Base-by-base conservation (phyloP, 1,284 basidiomycete species). In the Boletus subluridellus region DNA sequence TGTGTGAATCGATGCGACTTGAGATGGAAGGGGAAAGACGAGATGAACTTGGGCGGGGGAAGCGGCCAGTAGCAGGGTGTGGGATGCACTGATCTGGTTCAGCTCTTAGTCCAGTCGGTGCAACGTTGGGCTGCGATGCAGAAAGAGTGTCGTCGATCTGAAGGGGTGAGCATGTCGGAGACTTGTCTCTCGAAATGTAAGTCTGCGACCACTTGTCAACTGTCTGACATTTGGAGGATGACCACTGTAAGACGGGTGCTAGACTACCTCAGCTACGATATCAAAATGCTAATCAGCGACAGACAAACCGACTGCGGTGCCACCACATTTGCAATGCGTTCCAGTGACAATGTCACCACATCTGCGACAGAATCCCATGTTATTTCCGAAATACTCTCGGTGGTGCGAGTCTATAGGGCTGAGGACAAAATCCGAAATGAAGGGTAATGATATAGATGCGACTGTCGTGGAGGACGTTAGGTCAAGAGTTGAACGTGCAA, bases 341-440 rank as follows among this genome's bases (percentile, higher is more conserved):
- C 83, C 85, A 47, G 78, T 68, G 32, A 91, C 89, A 60, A 92
- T 90, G 62, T 91, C 86, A 60, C 89, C 90, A 65, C 89, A 92
- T 72, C 87, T 80, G 62, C 87, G 80, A 74, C 90, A 92, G 65
- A 91, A 92, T 30, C 86, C 87, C 89, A 92, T 91, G 32, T 28
- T 48, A 63, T 52, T 48, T 46, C 30, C 21, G 41, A 35, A 35
- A 28, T 34, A 35, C 5, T 39, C 37, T 35, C 24, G 42, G 46
- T 49, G 14, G 7, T 30, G 37, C 15, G 42, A 54, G 35, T 37
- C 17, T 49, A 30, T 26, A 52, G 30, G 7, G 26, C 30, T 21
- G 8, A 15, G 21, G 47, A 41, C 30, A 41, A 54, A 42, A 41
- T 30, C 24, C 17, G 32, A n/a, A 51, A 35, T 35, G 34, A 50